phyloP scores from a whole-genome alignment of 495 filamentous ascomycete species.

The Neurospora hispaniola region DNA sequence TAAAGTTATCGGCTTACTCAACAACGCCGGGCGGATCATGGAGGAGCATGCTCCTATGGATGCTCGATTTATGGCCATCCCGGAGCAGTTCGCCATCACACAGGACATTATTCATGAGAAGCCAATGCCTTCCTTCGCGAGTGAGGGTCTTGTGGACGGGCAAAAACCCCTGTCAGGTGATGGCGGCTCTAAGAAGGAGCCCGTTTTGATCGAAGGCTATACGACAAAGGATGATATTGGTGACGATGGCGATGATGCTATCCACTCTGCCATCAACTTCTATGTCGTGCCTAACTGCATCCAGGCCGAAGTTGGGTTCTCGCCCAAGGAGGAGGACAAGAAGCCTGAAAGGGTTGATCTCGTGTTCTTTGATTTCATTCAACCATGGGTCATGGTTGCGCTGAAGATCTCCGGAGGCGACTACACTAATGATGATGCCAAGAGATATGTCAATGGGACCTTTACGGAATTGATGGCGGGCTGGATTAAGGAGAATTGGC shows the following conservation, averaged over 20 bases:
- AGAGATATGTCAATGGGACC: constrained; percentile 53
- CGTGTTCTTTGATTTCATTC: constrained; percentile 84
- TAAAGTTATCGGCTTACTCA: constrained; percentile 60
- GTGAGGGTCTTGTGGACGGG: not conserved
- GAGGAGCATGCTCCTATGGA: constrained; percentile 11
- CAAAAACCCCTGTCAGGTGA: constrained; percentile 20
- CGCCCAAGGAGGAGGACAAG: constrained; percentile 26
- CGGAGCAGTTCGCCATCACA: constrained; percentile 24
- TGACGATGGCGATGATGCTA: constrained; percentile 80
- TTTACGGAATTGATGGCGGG: constrained; percentile 64
- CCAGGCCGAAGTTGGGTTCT: constrained; percentile 49
- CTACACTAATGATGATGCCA: constrained; percentile 48
- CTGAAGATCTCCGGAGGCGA: constrained; percentile 54
- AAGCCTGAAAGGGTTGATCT: constrained; percentile 68
- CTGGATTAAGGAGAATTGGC: constrained; percentile 79
- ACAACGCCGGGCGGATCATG: constrained; percentile 54
- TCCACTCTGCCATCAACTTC: constrained; percentile 64
- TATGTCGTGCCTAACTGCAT: constrained; percentile 77
- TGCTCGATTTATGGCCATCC: constrained; percentile 26
- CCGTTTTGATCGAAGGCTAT: constrained; percentile 62
- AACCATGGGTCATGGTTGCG: constrained; percentile 65
- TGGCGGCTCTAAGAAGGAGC: constrained; percentile 9
- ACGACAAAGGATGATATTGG: constrained; percentile 81
- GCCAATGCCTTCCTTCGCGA: not conserved
- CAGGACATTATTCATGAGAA: constrained; percentile 18